Percentiles rank a stretch among this genome's conserved stretches.
These are phyloP conservation scores for Fusarium subglutinans DNA, from an alignment of 2,329 filamentous ascomycete genomes.

Conservation along the genomic window DNA sequence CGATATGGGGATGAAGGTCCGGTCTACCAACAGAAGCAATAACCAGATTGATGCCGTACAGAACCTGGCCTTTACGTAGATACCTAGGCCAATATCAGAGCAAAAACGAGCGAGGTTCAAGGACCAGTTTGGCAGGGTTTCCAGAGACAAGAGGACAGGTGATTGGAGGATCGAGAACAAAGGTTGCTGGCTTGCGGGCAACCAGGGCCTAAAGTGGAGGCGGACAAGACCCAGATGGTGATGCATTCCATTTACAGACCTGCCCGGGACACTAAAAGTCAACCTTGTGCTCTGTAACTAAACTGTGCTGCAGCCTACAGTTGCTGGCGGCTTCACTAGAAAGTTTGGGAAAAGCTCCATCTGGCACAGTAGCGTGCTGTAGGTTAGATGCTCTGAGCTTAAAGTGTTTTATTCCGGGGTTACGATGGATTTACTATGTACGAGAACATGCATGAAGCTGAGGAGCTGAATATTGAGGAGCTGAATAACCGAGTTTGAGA, in stretches of 20 bases:
- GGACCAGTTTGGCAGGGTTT: conserved; percentile 38
- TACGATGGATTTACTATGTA: not conserved
- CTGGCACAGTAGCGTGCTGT: not conserved
- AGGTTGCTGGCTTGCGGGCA: conserved; percentile 30
- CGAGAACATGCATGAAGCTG: not conserved
- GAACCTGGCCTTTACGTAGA: conserved; percentile 12
- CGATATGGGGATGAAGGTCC: not conserved
- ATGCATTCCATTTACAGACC: conserved; percentile 24
- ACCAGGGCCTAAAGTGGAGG: conserved; percentile 32
- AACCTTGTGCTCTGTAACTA: conserved; percentile 2
- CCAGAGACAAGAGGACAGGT: conserved; percentile 32
- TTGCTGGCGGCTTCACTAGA: conserved; percentile 1
- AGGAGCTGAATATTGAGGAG: not conserved
- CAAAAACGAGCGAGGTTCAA: conserved; percentile 42
- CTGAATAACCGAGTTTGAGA: not conserved
- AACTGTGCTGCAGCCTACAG: conserved; percentile 14
- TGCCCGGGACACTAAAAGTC: conserved; percentile 7
- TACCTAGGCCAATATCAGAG: conserved; percentile 22
- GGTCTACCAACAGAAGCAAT: conserved; percentile 27
- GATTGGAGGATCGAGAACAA: conserved; percentile 40
- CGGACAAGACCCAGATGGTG: conserved; percentile 22
- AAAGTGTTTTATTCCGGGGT: not conserved
- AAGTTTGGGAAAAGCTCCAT: not conserved
- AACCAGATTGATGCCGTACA: conserved; percentile 23
- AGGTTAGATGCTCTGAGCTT: not conserved